Base-by-base conservation (phyloP, 495 filamentous ascomycete genomes). In the Emericellopsis terricola region DNA sequence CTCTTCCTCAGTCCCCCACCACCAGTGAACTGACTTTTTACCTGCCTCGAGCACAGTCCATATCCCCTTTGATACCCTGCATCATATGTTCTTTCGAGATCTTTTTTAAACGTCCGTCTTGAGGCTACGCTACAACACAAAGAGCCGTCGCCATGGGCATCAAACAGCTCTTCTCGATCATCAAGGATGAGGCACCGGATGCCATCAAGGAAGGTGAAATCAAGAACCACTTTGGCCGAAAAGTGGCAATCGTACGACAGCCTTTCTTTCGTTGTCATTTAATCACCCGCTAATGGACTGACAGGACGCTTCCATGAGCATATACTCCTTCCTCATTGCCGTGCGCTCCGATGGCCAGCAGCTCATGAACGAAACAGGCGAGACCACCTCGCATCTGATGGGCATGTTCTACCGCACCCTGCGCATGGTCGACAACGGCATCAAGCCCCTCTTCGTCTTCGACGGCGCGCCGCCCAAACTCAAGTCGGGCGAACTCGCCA, bases 321-420 rank as follows among this genome's bases (percentile, higher is more conserved):
- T 97, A 50, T 97, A 97, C 68, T 86, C 78, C 59, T 97, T 97
- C 65, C 71, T 97, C 29, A 83, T 97, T 46, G 91, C 91, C 11
- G 89, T 97, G 26, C 85, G 89, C 32, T 94, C 84, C 38, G 84
- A 91, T 44, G 89, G 89, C 40, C 81, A 97, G 54, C 85, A 94
- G 56, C 72, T 97, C 38, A 96, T 74, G 69, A 85, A 72, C 48
- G 89, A 97, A 42, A 73, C 69, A 27, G 89, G 89, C 43, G 85
- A 94, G 42, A 97, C 89, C 1, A 97, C 89, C 0, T 96, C 89
- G 6, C 89, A 97, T 53, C 60, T 97, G 14, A 93, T 96, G 87
- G 89, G 89, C 43, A 85, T 97, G 77, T 97, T 97, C 60, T 97
- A 97, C 64, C 89, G 89, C 41, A 97, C 89, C 1, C 68, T 97